Conservation (phyloP, 139 green algal species). For the Coelastrella sp. region DNA sequence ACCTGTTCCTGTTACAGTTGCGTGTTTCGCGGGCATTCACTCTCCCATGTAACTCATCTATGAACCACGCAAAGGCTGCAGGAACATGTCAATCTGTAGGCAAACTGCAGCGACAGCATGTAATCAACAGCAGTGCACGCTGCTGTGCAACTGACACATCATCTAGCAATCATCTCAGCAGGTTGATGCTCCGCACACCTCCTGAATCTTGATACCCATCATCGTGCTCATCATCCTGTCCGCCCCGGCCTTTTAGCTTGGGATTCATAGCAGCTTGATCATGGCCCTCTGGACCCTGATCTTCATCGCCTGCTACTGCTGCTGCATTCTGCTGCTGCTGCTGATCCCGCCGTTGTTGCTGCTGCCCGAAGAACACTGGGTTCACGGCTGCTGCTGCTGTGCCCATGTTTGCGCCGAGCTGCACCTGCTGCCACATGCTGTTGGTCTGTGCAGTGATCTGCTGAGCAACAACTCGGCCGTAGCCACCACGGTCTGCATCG, state of each 20-base stretch:
- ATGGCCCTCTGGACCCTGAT: background rate
- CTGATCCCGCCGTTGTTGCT: background rate
- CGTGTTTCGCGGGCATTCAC: too few relatives aligned
- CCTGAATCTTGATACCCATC: background rate
- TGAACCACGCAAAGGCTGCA: too few relatives aligned
- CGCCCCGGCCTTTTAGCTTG: background rate
- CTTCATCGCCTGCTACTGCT: conserved; percentile 11
- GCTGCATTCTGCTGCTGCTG: background rate
- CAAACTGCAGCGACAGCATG: too few relatives aligned
- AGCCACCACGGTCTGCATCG: conserved; percentile 90
- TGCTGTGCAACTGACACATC: background rate
- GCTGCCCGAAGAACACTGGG: background rate
- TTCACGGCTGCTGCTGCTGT: conserved; percentile 21
- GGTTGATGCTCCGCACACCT: too few relatives aligned
- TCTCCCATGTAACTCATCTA: too few relatives aligned
- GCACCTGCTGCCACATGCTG: conserved; percentile 34
- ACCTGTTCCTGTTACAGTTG: too few relatives aligned
- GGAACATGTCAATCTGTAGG: too few relatives aligned
- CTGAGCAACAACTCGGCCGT: conserved; percentile 60
- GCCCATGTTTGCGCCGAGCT: conserved; percentile 10
- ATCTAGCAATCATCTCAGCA: background rate
- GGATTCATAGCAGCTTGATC: background rate
- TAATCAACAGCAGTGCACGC: background rate
- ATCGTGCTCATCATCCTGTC: background rate
- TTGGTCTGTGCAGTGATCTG: conserved; percentile 39